Evolutionary conservation across 805 yeast genomes (phyloP), one percentile per base, ranked within the genome.

Genomic region (Hanseniaspora singularis): DNA sequence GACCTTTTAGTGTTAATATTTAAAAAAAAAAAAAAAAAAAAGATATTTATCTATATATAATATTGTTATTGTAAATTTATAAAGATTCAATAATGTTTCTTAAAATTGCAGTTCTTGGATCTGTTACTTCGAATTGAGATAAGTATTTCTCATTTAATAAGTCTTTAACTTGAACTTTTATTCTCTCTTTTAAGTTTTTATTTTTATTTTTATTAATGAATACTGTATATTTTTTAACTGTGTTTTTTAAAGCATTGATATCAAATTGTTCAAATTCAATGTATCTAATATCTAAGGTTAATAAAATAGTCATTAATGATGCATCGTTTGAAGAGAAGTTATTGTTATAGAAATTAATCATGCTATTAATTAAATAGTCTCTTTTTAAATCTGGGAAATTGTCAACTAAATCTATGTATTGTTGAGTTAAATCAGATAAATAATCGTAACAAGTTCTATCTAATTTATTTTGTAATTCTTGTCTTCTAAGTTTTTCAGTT

Each of bases 171-270:
- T 55, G 51, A 2, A 52, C 51, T 46, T 64, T 67, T 39, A 76
- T 55, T 22, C 58, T 54, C 14, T 56, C 59, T 39, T 63, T 62
- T 43, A 61, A 52, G 15, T 56, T 58, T 31, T 58, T 61, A 40
- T 59, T 58, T 37, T 51, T 53, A n/a, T 64, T 49, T 57, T 71
- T 78, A 52, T 59, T 53, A 51, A 72, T 69, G 57, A 76, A 77
- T 8, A 85, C 80, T 52, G 74, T 66, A 58, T 75, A 84, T 57
- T 78, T 76, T 57, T 80, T 82, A 36, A 86, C 81, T 16, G 87
- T 70, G 19, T 71, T 68, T 63, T 83, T 85, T 56, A 88, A 69
- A 42, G 66, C 61, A 41, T 71, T 77, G 16, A 82, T 76, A 4
- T 69, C 63, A 14, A 64, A 53, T 49, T 66, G 64, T 3, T 59